Evolutionary conservation across 495 filamentous ascomycete species (phyloP), one percentile per base, ranked within the genome.

Genomic region (Coniosporium apollinis): DNA sequence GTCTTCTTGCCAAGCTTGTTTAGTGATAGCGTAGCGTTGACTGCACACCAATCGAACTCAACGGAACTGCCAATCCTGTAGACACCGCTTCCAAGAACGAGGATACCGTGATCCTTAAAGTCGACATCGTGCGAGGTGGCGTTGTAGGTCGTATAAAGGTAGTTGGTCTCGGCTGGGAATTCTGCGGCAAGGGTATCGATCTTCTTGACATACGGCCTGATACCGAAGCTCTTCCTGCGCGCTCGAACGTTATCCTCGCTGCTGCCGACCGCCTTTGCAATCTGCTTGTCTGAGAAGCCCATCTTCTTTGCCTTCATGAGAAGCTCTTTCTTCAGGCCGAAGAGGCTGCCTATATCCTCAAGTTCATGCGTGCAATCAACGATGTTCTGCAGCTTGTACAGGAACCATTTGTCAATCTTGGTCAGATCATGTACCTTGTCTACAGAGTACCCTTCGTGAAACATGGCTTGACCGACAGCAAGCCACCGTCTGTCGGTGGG

Each of bases 41-140:
- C 87, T 38, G 87, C 87, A 52, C 89, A 96, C 87, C 87, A 97
- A 59, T 97, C 87, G 52, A 97, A 97, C 58, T 97, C 87, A 37
- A 97, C 87, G 16, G 85, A 94, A 62, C 79, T 87, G 42, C 89
- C 87, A 51, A 94, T 97, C 45, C 87, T 73, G 67, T 96, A 96
- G 6, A 94, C 87, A 56, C 87, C 87, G 55, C 79, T 86, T 29
- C 87, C 87, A 19, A 94, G 74, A 34, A 96, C 79, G 36, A 94
- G 60, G 39, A 74, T 82, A 26, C 84, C 84, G 51, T 94, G 83
- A 52, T 94, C 86, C 48, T 97, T 78, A 43, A 97, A 97, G 28
- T 73, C 80, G 14, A 97, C 79, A 59, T 97, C 87, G 57, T 97
- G 87, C 14, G 79, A 72, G n/a, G 79, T 77, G 29, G 85, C 87